Percentiles rank a stretch among this genome's conserved stretches.
phyloP scores from a whole-genome alignment of 306 rosid species.

The Trifolium subterraneum region DNA sequence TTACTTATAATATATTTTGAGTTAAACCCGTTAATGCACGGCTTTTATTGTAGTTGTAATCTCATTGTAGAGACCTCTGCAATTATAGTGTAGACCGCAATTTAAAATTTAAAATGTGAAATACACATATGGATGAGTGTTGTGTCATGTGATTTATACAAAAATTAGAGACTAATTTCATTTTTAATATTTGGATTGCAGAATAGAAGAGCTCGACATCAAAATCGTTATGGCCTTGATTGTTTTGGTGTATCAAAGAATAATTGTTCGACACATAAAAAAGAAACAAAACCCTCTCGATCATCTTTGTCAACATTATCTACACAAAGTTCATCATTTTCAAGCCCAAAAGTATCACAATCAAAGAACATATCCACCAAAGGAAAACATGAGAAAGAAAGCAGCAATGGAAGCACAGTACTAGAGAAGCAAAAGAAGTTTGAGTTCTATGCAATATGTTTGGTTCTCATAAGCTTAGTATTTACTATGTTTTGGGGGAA shows the following conservation, averaged over 20 bases:
- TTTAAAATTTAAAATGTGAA: too few species aligned
- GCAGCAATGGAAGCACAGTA: background rate
- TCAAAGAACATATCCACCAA: slow-evolving; percentile 30
- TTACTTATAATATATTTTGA: background rate
- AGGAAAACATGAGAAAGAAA: slow-evolving; percentile 17
- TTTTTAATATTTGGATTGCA: slow-evolving; percentile 37
- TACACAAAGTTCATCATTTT: slow-evolving; percentile 28
- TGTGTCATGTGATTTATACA: too few species aligned
- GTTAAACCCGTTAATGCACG: too few species aligned
- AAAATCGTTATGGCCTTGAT: slow-evolving; percentile 36
- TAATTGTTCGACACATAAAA: slow-evolving; percentile 30
- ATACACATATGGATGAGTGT: too few species aligned
- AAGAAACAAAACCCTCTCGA: background rate
- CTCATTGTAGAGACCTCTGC: too few species aligned
- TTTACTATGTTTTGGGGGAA: slow-evolving; percentile 70
- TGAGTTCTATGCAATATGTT: slow-evolving; percentile 45
- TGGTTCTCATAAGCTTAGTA: slow-evolving; percentile 60
- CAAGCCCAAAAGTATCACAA: slow-evolving; percentile 32
- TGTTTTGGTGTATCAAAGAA: slow-evolving; percentile 33
- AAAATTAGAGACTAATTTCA: background rate
- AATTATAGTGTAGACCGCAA: too few species aligned
- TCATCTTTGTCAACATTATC: slow-evolving; percentile 18
- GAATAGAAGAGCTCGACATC: slow-evolving; percentile 52
- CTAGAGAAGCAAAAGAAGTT: slow-evolving; percentile 45
- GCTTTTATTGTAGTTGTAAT: too few species aligned